Evolutionary conservation across 1,139 yeast genomes (phyloP).

Genomic region (Zhuliangozyma parablackwelliae): DNA sequence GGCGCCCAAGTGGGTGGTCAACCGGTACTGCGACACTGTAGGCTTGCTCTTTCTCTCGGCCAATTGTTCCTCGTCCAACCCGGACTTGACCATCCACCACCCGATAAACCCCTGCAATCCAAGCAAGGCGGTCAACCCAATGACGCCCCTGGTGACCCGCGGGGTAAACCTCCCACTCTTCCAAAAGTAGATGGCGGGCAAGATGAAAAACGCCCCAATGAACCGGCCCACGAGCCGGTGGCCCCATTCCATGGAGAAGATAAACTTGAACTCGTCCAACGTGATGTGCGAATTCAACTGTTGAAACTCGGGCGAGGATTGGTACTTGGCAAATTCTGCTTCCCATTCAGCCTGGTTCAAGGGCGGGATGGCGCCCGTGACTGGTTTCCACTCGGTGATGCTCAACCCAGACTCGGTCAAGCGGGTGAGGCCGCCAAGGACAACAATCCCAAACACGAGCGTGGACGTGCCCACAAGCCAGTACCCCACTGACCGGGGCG

Average conservation of each 20-base stretch:
- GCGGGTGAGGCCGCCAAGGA: slow-evolving; percentile 94
- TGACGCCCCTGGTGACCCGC: slow-evolving; percentile 62
- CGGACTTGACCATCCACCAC: slow-evolving; percentile 99
- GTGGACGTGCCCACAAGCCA: slow-evolving; percentile 91
- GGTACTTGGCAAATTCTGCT: slow-evolving; percentile 74
- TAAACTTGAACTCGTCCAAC: slow-evolving; percentile 90
- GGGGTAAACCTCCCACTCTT: slow-evolving; percentile 60
- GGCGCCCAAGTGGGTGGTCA: slow-evolving; percentile 91
- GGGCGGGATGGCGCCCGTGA: slow-evolving; percentile 93
- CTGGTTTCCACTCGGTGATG: slow-evolving; percentile 98
- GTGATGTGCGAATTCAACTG: slow-evolving; percentile 86
- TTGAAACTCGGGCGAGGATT: slow-evolving; percentile 85
- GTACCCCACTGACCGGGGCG: slow-evolving; percentile 64
- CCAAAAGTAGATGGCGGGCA: slow-evolving; percentile 85
- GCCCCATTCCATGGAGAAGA: slow-evolving; percentile 96
- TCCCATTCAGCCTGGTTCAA: slow-evolving; percentile 77
- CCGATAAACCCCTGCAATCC: slow-evolving; percentile 96
- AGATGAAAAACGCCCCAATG: slow-evolving; percentile 75
- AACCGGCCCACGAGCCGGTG: slow-evolving; percentile 90
- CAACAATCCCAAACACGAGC: slow-evolving; percentile 89
- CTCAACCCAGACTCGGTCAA: slow-evolving; percentile 93
- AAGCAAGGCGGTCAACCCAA: slow-evolving; percentile 69
- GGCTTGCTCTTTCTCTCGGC: slow-evolving; percentile 84
- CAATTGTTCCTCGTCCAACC: slow-evolving; percentile 77
- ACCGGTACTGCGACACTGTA: slow-evolving; percentile 91